Conservation (phyloP, 2,329 filamentous ascomycete genomes). For the Fusarium sp. region DNA sequence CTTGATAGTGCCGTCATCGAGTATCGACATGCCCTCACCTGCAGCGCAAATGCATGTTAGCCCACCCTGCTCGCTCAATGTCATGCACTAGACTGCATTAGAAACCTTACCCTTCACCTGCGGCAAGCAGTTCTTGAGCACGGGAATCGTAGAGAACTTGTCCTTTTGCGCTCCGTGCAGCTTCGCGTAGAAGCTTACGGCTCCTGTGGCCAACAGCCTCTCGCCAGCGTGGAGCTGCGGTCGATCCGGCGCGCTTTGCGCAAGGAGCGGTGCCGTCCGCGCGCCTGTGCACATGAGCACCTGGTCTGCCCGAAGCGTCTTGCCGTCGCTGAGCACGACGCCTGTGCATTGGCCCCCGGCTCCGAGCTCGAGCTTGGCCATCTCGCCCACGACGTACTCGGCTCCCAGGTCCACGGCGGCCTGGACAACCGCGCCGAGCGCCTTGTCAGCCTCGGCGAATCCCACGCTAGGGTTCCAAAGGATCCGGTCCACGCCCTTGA, state of each 20-base stretch:
- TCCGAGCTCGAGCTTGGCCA: slow-evolving; percentile 60
- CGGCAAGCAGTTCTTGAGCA: slow-evolving; percentile 60
- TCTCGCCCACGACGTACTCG: slow-evolving; percentile 65
- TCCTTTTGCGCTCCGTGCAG: slow-evolving; percentile 58
- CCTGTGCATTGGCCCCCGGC: slow-evolving; percentile 60
- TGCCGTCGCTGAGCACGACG: slow-evolving; percentile 60
- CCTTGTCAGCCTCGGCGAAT: slow-evolving; percentile 69
- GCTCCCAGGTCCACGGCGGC: slow-evolving; percentile 64
- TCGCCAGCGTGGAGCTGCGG: slow-evolving; percentile 63
- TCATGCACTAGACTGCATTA: slow-evolving; percentile 12
- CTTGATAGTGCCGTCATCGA: slow-evolving; percentile 64
- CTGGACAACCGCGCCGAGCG: slow-evolving; percentile 65
- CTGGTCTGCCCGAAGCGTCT: slow-evolving; percentile 61
- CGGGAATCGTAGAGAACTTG: slow-evolving; percentile 62
- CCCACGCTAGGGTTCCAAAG: slow-evolving; percentile 69
- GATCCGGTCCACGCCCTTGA: slow-evolving; percentile 65
- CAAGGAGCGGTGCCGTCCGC: slow-evolving; percentile 65
- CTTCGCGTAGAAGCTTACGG: slow-evolving; percentile 55
- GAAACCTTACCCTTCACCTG: slow-evolving; percentile 54
- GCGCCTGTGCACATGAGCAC: slow-evolving; percentile 68
- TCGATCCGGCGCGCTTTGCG: slow-evolving; percentile 61
- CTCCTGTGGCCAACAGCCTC: slow-evolving; percentile 68
- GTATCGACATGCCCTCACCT: slow-evolving; percentile 59
- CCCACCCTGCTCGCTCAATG: not conserved
- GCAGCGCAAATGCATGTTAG: slow-evolving; percentile 12